Percentiles rank a stretch among this genome's conserved stretches.
phyloP scores from a whole-genome alignment of 108 stramenopile species.

The Nannochloropsis gaditana region DNA sequence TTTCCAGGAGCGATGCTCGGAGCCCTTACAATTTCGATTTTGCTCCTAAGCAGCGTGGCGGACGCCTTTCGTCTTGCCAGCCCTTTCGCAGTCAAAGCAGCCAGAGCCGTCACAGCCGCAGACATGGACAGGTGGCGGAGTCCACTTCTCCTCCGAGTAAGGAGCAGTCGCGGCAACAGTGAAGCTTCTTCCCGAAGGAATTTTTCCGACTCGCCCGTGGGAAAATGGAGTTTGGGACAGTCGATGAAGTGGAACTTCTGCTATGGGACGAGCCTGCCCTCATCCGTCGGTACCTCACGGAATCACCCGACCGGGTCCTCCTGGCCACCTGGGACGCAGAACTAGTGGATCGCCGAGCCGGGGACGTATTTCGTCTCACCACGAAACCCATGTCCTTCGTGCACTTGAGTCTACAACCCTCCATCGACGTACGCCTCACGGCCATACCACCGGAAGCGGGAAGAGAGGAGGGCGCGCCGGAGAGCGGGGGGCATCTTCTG shows the following conservation, averaged over 20 bases:
- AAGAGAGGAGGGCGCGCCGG: background rate
- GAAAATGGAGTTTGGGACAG: conserved; percentile 14
- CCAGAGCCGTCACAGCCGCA: background rate
- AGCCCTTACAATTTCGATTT: too few relatives aligned
- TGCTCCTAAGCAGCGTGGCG: too few relatives aligned
- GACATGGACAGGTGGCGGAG: background rate
- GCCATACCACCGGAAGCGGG: background rate
- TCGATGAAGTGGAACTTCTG: background rate
- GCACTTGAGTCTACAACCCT: background rate
- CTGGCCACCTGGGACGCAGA: background rate
- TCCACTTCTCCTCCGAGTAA: background rate
- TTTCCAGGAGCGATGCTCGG: too few relatives aligned
- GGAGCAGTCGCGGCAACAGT: conserved; percentile 1
- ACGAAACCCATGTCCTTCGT: conserved; percentile 4
- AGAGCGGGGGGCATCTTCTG: background rate
- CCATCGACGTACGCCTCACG: conserved; percentile 12
- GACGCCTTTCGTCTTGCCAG: too few relatives aligned
- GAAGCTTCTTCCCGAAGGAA: background rate
- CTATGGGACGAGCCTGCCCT: background rate
- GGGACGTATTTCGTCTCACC: background rate
- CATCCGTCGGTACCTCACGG: background rate
- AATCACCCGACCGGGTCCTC: background rate
- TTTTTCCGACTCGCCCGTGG: background rate
- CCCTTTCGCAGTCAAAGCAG: background rate
- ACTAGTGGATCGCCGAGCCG: background rate